Base-by-base conservation (phyloP, 768 basidiomycete genomes). In the Holtermanniella nyarrowii region DNA sequence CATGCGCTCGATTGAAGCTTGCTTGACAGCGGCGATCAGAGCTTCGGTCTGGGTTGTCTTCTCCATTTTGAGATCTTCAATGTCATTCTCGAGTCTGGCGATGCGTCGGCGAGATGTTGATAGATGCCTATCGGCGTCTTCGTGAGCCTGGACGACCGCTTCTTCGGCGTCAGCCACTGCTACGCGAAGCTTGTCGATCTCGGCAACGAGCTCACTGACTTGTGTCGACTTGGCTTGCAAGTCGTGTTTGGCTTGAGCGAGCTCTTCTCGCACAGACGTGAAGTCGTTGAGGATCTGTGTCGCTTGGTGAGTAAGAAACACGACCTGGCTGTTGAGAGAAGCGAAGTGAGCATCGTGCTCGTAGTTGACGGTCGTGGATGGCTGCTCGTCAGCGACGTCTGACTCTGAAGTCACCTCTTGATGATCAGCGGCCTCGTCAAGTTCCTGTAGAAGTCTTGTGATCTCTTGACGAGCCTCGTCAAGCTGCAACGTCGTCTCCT, bases 401-500 rank as follows among this genome's bases (percentile, higher is more conserved):
- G 7, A 16, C 16, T 16, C 7, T 7, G 31, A 7, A 37, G 10
- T 7, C 16, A 37, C 31, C 31, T 37, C 31, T 37, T 37, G 31
- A 37, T n/a, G n/a, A n/a, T n/a, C n/a, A n/a, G 16, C 31, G 31
- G 31, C 31, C 10, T 37, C 31, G 7, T 37, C 31, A 16, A 37
- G 31, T 16, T 46, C 52, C 18, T 39, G 58, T 82, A n/a, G n/a
- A 16, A 37, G 31, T 16, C 31, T 7, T 7, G 31, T 16, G 31
- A 37, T 16, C 10, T 37, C 31, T 16, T 37, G 10, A 16, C 31
- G 31, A 37, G 31, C 31, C 10, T 7, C 78, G 49, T 72, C 76
- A 58, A 81, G 79, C 37, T 83, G 80, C 0, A 48, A 25, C 10
- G 44, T 18, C 3, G 26, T 22, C 27, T 52, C 39, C n/a, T 45